Percentiles rank a stretch among this genome's conserved stretches.
Evolutionary conservation across 1,139 yeast genomes (phyloP).

Genomic region (Saccharomyces pastorianus): DNA sequence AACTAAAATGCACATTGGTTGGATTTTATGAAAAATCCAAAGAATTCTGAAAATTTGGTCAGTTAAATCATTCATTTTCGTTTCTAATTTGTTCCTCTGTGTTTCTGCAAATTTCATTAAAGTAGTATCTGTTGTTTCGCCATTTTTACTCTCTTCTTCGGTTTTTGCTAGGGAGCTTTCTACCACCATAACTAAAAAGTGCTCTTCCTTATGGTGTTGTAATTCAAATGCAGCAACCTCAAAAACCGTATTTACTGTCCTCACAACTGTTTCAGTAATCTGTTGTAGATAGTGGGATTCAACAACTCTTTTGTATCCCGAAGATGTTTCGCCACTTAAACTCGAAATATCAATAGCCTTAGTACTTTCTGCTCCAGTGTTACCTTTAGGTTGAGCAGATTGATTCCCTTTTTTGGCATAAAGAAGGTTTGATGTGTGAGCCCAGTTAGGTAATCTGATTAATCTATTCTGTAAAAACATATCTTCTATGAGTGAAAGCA

Average conservation of each 20-base stretch:
- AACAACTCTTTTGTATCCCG: slow-evolving; percentile 17
- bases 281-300: slow-evolving; percentile 73
- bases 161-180: slow-evolving; percentile 65
- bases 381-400: neutral
- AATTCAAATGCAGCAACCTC: slow-evolving; percentile 92
- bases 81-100: slow-evolving; percentile 19
- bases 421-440: slow-evolving; percentile 30
- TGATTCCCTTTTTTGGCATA: neutral
- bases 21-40: slow-evolving; percentile 54
- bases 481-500: slow-evolving; percentile 86
- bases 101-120: slow-evolving; percentile 7
- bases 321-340: neutral
- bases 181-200: slow-evolving; percentile 76
- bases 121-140: neutral
- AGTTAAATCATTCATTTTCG: slow-evolving; percentile 50
- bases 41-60: slow-evolving; percentile 65
- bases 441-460: slow-evolving; percentile 39
- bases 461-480: slow-evolving; percentile 64
- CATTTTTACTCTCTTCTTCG: neutral
- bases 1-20: slow-evolving; percentile 74
- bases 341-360: neutral
- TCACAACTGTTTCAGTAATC: slow-evolving; percentile 56
- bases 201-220: slow-evolving; percentile 66
- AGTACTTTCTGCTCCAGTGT: neutral
- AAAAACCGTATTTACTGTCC: slow-evolving; percentile 72